These are phyloP conservation scores for Lactarius indigo DNA, from an alignment of 768 basidiomycete genomes.

Conservation along the genomic window DNA sequence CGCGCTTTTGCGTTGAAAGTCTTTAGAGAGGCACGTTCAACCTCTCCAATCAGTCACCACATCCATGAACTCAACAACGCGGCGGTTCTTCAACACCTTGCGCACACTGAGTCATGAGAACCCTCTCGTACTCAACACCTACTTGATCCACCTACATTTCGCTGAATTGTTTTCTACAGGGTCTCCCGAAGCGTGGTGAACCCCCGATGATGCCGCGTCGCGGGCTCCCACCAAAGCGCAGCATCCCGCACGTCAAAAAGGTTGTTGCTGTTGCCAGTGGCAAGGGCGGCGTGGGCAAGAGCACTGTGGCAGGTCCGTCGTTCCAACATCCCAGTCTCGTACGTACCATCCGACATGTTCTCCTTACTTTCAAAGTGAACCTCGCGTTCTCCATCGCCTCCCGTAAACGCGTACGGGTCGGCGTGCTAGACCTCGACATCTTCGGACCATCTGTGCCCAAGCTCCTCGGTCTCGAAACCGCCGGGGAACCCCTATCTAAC, in stretches of 20 bases:
- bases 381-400: slow-evolving; percentile 72
- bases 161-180: slow-evolving; percentile 26
- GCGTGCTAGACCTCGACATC: slow-evolving; percentile 90
- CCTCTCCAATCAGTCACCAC: neutral
- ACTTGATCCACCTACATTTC: slow-evolving; percentile 7
- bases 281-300: slow-evolving; percentile 96
- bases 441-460: slow-evolving; percentile 95
- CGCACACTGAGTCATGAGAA: slow-evolving; percentile 45
- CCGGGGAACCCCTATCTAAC: slow-evolving; percentile 79
- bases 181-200: slow-evolving; percentile 29
- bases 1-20: neutral
- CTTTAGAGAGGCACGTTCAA: neutral
- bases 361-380: slow-evolving; percentile 51
- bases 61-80: slow-evolving; percentile 3
- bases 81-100: slow-evolving; percentile 18
- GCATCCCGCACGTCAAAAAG: slow-evolving; percentile 70
- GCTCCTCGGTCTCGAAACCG: slow-evolving; percentile 80
- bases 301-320: slow-evolving; percentile 77
- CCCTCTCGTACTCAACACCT: slow-evolving; percentile 43
- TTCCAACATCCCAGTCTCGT: neutral
- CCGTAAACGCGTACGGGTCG: slow-evolving; percentile 51
- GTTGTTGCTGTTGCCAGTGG: slow-evolving; percentile 86
- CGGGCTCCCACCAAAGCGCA: slow-evolving; percentile 57
- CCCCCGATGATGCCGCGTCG: slow-evolving; percentile 37
- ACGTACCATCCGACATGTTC: neutral